These are phyloP conservation scores for Cornus controversa DNA, from an alignment of 148 eudicot genomes.

Conservation along the genomic window DNA sequence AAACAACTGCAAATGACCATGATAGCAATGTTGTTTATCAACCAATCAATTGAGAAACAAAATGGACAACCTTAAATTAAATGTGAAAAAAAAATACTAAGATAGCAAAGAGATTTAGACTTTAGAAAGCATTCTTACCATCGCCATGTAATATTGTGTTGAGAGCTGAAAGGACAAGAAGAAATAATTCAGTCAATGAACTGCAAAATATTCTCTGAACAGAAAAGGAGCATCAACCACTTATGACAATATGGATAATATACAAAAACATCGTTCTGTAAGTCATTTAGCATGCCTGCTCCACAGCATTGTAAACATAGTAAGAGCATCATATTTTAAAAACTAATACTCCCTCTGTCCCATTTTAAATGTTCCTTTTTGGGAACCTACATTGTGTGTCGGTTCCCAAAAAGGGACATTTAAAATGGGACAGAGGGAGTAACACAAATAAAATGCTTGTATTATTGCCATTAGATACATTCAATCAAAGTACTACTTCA, in stretches of 20 bases:
- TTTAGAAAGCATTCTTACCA: conserved; percentile 40
- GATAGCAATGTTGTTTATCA: background rate
- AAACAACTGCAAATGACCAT: conserved; percentile 48
- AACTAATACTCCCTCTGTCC: too few relatives aligned
- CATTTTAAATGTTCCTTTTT: too few relatives aligned
- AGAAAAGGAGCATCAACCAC: too few relatives aligned
- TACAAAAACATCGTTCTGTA: too few relatives aligned
- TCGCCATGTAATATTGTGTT: conserved; percentile 74
- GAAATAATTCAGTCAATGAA: conserved; percentile 1
- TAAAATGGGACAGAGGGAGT: too few relatives aligned
- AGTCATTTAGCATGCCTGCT: background rate
- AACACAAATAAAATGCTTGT: background rate
- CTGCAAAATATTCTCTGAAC: background rate
- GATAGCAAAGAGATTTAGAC: background rate
- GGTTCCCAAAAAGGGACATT: too few relatives aligned
- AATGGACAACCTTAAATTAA: background rate
- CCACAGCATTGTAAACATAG: background rate
- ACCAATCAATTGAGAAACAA: background rate
- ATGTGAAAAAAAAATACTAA: background rate
- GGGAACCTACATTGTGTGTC: too few relatives aligned
- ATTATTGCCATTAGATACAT: background rate
- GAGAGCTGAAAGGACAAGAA: conserved; percentile 63
- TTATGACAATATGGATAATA: too few relatives aligned
- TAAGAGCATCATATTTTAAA: background rate
- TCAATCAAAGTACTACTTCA: background rate